These are phyloP conservation scores for Zygosaccharomyces sapae DNA, from an alignment of 1,139 yeast species.

Conservation along the genomic window DNA sequence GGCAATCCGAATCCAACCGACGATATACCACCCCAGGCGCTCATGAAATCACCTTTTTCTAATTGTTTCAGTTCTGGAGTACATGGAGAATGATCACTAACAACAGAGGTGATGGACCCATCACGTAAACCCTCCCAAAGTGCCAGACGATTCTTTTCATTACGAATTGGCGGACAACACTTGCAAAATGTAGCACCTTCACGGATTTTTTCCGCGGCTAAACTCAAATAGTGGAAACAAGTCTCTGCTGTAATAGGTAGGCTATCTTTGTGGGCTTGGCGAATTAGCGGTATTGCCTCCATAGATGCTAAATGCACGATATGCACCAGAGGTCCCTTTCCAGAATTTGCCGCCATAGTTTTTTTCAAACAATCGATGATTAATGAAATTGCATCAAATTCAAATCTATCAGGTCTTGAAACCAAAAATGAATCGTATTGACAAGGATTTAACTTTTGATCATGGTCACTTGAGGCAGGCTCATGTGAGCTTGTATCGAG, in stretches of 20 bases:
- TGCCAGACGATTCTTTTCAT: constrained; percentile 60
- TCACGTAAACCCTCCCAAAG: constrained; percentile 73
- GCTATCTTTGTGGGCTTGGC: constrained; percentile 55
- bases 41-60: constrained; percentile 78
- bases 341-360: constrained; percentile 15
- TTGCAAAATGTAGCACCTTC: constrained; percentile 76
- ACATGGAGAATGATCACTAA: constrained; percentile 94
- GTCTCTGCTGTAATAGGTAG: constrained; percentile 69
- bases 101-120: constrained; percentile 74
- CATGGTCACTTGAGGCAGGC: constrained; percentile 53
- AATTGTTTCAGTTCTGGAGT: constrained; percentile 83
- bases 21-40: constrained; percentile 97
- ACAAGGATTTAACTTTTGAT: constrained; percentile 64
- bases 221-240: constrained; percentile 82
- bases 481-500: constrained; percentile 48
- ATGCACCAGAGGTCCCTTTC: constrained; percentile 60
- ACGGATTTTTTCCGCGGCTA: constrained; percentile 72
- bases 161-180: constrained; percentile 92
- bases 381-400: constrained; percentile 73
- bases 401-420: constrained; percentile 85
- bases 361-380: constrained; percentile 59
- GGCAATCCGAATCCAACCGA: constrained; percentile 90
- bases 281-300: constrained; percentile 69
- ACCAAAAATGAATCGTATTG: constrained; percentile 69
- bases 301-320: constrained; percentile 86